phyloP scores from a whole-genome alignment of 176 grass and related monocot species.

The Cenchrus americanus region DNA sequence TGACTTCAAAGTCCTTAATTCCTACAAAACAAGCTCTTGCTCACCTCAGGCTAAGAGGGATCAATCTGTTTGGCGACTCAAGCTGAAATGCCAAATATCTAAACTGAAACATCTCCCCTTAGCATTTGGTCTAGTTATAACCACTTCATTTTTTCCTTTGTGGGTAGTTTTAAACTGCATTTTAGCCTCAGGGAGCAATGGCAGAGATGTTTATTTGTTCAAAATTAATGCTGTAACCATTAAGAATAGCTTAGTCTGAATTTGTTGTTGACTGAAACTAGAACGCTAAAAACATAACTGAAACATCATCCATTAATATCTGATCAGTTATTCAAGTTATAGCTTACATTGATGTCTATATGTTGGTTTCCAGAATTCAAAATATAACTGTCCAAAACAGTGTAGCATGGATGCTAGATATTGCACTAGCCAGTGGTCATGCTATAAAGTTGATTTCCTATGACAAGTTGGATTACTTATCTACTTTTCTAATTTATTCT shows the following conservation, averaged over 20 bases:
- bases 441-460: constrained; percentile 20
- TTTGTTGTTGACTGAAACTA: constrained; percentile 1
- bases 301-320: constrained; percentile 14
- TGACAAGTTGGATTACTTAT: constrained; percentile 10
- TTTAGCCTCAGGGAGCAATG: not conserved
- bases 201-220: constrained; percentile 23
- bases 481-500: not conserved
- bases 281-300: constrained; percentile 19
- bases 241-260: constrained; percentile 6
- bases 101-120: constrained; percentile 36
- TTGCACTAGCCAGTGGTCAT: not conserved
- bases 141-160: not conserved
- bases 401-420: not conserved
- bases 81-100: constrained; percentile 20
- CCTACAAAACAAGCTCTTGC: not conserved
- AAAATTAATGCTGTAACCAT: constrained; percentile 27
- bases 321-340: not conserved
- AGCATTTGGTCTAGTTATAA: constrained; percentile 27
- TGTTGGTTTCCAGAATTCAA: constrained; percentile 20
- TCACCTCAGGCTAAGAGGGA: not conserved
- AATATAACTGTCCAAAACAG: constrained; percentile 6
- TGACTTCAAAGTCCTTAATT: constrained; percentile 6
- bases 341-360: too few species aligned
- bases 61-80: constrained; percentile 3
- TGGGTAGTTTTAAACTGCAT: not conserved